Evolutionary conservation across 2,329 filamentous ascomycete genomes (phyloP), one percentile per base, ranked within the genome.

Genomic region (Stagonosporopsis vannaccii): DNA sequence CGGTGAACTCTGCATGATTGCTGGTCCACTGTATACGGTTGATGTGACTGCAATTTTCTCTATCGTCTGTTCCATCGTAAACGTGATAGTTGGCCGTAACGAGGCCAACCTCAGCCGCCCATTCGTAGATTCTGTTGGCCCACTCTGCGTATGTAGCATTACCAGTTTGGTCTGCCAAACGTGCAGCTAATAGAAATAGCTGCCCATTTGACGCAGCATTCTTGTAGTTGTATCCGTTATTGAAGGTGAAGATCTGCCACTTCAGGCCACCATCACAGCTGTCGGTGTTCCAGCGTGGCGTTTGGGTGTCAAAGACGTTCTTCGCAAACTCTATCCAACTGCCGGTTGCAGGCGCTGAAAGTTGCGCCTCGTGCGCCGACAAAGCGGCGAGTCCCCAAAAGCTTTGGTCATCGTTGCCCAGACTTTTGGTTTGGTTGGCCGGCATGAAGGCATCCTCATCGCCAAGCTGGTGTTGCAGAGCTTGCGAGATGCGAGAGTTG

Each of bases 211-310:
- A 86, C 61, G 90, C 82, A 11, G 85, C 82, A 76, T 92, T 91
- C 75, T 92, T 94, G 82, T 95, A 94, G 65, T 85, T 81, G 69
- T 91, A 87, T 12, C 91, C 91, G 57, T 86, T 87, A 70, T 95
- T 92, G 66, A 83, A 85, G 1, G 82, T 74, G 71, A 87, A 92
- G 62, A 96, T 91, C 77, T 95, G 90, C 89, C 89, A 92, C 26
- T 60, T 58, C 23, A 73, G 78, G 7, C 91, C 91, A 48, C 91
- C 91, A 26, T 80, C 81, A 68, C 91, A 95, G 33, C 77, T 75
- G 0, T 79, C 75, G 0, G 76, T 80, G 70, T 92, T 86, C 90
- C 91, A 94, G 35, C 91, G 84, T 22, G 69, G 69, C 4, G 79
- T 81, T 70, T 92, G 87, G 15, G 82, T 81, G 69, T 92, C 87